Conservation (phyloP, 179 eudicot genomes). For the Nepenthes alata region DNA sequence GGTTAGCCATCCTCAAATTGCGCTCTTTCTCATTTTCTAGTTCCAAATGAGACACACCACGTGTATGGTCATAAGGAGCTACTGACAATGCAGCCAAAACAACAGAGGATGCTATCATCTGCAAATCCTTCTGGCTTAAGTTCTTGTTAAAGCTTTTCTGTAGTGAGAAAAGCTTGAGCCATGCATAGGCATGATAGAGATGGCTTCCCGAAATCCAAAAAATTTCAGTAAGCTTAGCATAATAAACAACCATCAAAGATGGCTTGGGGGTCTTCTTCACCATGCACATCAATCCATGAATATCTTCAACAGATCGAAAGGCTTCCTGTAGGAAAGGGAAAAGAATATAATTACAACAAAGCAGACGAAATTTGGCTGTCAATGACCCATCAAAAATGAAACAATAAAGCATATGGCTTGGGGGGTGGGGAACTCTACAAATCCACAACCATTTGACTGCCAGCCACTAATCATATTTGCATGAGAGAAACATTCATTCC, state of each 20-base stretch:
- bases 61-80: constrained; percentile 61
- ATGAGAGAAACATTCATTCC: no score
- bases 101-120: constrained; percentile 78
- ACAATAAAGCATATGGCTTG: no score
- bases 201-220: constrained; percentile 76
- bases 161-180: constrained; percentile 85
- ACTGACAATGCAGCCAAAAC: constrained; percentile 80
- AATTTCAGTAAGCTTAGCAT: constrained; percentile 69
- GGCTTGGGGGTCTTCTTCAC: constrained; percentile 81
- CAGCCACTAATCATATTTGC: no score
- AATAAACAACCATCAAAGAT: constrained; percentile 67
- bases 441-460: no score
- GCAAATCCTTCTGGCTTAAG: constrained; percentile 81
- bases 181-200: constrained; percentile 85
- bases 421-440: constrained; percentile 10
- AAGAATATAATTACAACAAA: not conserved
- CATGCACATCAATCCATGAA: constrained; percentile 69
- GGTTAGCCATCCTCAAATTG: constrained; percentile 59
- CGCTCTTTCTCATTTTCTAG: constrained; percentile 78
- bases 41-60: constrained; percentile 75
- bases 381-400: no score
- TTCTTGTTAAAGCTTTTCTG: constrained; percentile 86
- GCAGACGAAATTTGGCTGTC: not conserved
- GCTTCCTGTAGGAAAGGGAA: constrained; percentile 61
- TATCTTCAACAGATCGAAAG: constrained; percentile 79